Base-by-base conservation (phyloP, 345 rosid genomes). In the Aegle marmelos region DNA sequence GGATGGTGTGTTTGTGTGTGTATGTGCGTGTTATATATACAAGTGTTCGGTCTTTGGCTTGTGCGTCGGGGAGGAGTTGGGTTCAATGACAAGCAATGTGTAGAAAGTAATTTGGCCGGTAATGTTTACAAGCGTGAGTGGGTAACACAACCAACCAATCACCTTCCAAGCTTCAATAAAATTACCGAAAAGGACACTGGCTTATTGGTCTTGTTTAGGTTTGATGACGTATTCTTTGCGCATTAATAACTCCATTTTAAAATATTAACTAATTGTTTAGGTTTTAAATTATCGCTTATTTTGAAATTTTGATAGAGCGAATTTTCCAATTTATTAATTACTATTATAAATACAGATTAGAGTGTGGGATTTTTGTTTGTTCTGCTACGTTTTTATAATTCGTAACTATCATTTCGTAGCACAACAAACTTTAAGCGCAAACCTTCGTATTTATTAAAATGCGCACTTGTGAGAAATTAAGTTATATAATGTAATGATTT, bases 41-140 rank as follows among this genome's bases (percentile, higher is more conserved):
- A 0, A 58, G 6, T 39, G 1, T 73, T 62, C 27, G 36, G 11
- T 57, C 31, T 25, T 17, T 28, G 65, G 25, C 70, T 31, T 48
- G 64, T 45, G 80, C 34, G 63, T 70, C 37, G 68, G 65, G 73
- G 13, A 78, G 85, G 78, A 66, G 69, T 70, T 79, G 84, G 74
- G 65, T 71, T 84, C 73, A 80, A 76, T 75, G 78, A 77, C 54
- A 19, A 1, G 50, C 5, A 13, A 78, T 48, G 36, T 8, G 56
- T 77, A 68, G 75, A 79, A 72, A 41, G 63, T 75, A 8, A 4
- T 73, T 79, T 69, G 76, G 77, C 11, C 8, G n/a, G 27, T 59
- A 61, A 48, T 6, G 72, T 39, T 54, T 45, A 5, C 50, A 45
- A 71, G 16, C 16, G 14, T 48, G 5, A 22, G 31, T 16, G 33